Percentiles rank a stretch among this genome's conserved stretches.
phyloP scores from a whole-genome alignment of 495 filamentous ascomycete species.

The Podospora comata region DNA sequence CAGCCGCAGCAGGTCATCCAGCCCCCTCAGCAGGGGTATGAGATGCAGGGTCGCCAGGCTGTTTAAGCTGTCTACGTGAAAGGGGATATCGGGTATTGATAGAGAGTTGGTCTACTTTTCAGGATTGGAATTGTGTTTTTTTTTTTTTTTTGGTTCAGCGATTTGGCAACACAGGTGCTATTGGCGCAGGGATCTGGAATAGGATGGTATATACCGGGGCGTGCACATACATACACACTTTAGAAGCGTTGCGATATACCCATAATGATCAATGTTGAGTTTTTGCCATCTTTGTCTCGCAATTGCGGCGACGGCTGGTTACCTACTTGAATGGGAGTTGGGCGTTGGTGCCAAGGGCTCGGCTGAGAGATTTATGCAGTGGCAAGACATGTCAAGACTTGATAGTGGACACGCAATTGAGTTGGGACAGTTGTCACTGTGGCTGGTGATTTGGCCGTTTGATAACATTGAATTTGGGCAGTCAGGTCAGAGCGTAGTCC shows the following conservation, averaged over 20 bases:
- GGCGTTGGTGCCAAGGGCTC: too few species aligned
- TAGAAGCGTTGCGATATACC: not conserved
- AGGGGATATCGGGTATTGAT: too few species aligned
- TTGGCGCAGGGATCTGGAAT: not conserved
- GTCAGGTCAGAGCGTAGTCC: too few species aligned
- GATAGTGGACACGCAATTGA: too few species aligned
- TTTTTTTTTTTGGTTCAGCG: not conserved
- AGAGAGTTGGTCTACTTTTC: not conserved
- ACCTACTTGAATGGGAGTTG: too few species aligned
- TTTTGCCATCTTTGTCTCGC: not conserved
- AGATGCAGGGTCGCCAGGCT: constrained; percentile 1
- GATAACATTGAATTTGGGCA: too few species aligned
- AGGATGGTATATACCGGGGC: not conserved
- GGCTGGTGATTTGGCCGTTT: too few species aligned
- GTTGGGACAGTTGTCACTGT: too few species aligned
- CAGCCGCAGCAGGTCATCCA: constrained; percentile 1
- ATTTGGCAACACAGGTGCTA: not conserved
- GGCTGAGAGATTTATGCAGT: too few species aligned
- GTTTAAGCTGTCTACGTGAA: not conserved
- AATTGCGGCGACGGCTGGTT: too few species aligned
- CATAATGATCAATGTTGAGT: not conserved
- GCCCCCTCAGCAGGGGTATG: not conserved
- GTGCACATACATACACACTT: not conserved
- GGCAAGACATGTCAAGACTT: too few species aligned
- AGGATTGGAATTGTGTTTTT: not conserved